Evolutionary conservation across 192 early-diverging fungal genomes (phyloP).

Genomic region (Jimgerdemannia lactiflua): DNA sequence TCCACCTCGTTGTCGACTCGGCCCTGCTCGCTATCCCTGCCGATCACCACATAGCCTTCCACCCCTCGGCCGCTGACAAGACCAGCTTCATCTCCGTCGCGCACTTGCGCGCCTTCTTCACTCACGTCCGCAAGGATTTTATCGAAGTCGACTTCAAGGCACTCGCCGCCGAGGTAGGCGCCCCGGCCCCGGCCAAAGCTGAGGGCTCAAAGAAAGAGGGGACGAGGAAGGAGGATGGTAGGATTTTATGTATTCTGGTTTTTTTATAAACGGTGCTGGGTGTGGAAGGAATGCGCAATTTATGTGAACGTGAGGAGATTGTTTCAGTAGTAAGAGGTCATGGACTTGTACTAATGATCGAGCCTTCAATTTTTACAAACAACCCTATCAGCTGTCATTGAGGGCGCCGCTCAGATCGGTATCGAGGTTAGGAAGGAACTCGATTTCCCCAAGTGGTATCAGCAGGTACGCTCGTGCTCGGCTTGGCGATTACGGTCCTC

Average conservation of each 20-base stretch:
- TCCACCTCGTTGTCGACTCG: slow-evolving; percentile 76
- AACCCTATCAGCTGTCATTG: slow-evolving; percentile 33
- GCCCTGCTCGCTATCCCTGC: slow-evolving; percentile 45
- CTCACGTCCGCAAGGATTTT: slow-evolving; percentile 45
- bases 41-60: slow-evolving; percentile 60
- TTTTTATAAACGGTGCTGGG: not conserved
- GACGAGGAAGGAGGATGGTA: not conserved
- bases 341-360: too few relatives aligned
- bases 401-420: slow-evolving; percentile 75
- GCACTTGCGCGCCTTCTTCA: slow-evolving; percentile 55
- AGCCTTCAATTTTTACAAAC: too few relatives aligned
- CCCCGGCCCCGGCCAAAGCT: slow-evolving; percentile 13
- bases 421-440: slow-evolving; percentile 84
- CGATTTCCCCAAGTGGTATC: slow-evolving; percentile 94
- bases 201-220: not conserved
- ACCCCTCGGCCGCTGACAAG: slow-evolving; percentile 50
- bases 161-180: slow-evolving; percentile 40
- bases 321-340: too few relatives aligned
- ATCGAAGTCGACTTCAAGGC: slow-evolving; percentile 49
- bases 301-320: too few relatives aligned
- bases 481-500: not conserved
- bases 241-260: not conserved
- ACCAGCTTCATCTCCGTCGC: slow-evolving; percentile 58
- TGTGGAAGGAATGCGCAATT: too few relatives aligned
- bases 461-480: slow-evolving; percentile 53